These are phyloP conservation scores for Orbilia blumenaviensis DNA, from an alignment of 2,329 filamentous ascomycete species.

Conservation along the genomic window DNA sequence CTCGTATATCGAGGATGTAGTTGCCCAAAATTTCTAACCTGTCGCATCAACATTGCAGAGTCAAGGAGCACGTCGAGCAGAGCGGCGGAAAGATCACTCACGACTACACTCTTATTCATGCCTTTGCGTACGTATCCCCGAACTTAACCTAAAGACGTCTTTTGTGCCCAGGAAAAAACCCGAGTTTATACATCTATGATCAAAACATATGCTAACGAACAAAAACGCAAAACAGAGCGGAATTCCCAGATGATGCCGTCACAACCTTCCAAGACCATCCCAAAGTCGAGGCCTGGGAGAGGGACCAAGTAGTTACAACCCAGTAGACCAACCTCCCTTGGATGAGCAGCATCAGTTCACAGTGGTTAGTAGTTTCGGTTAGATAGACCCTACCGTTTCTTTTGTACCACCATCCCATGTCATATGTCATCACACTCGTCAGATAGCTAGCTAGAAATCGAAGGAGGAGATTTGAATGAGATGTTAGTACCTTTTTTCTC, in stretches of 20 bases:
- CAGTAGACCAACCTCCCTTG: conserved; percentile 4
- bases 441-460: too few species aligned
- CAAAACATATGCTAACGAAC: not conserved
- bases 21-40: not conserved
- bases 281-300: not conserved
- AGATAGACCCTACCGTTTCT: not conserved
- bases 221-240: not conserved
- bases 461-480: too few species aligned
- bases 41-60: conserved; percentile 65
- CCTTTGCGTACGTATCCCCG: conserved; percentile 81
- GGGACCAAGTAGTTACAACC: not conserved
- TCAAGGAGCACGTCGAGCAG: conserved; percentile 76
- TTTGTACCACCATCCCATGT: not conserved
- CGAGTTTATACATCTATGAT: too few species aligned
- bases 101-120: conserved; percentile 88
- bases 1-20: too few species aligned
- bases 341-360: not conserved
- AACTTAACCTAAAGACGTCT: too few species aligned
- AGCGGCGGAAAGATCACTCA: conserved; percentile 85
- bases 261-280: conserved; percentile 12
- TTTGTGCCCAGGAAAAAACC: too few species aligned
- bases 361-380: not conserved
- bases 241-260: not conserved
- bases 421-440: not conserved
- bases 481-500: too few species aligned